A percentile compares a stretch with the other conserved stretches of the same genome.
Conservation (phyloP, 768 basidiomycete species). For the Suillus americanus region DNA sequence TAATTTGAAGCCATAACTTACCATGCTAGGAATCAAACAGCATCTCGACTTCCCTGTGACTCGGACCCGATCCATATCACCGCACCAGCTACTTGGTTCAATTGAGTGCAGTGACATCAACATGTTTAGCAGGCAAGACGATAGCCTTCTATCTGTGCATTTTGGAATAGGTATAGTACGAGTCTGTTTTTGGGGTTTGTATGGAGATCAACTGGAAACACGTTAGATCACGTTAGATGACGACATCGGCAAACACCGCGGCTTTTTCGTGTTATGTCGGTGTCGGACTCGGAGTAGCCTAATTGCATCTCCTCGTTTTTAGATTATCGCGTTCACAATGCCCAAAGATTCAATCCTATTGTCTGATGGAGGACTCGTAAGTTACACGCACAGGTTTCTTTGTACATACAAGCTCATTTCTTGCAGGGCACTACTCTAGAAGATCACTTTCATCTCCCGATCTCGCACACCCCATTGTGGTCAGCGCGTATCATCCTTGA, state of each 20-base stretch:
- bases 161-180: no score
- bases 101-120: no score
- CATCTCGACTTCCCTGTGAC: no score
- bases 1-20: no score
- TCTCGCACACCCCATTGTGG: slow-evolving; percentile 64
- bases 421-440: slow-evolving; percentile 64
- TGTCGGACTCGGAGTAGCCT: background rate
- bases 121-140: no score
- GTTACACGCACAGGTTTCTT: slow-evolving; percentile 7
- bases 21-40: no score
- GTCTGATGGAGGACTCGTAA: slow-evolving; percentile 50
- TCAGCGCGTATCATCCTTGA: slow-evolving; percentile 61
- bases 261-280: background rate
- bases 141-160: no score
- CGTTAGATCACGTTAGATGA: background rate
- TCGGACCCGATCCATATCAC: no score
- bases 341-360: background rate
- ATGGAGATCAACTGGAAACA: no score
- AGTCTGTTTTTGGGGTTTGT: no score
- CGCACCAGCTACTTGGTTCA: no score
- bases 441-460: slow-evolving; percentile 44
- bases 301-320: background rate
- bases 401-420: background rate
- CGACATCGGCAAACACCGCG: background rate
- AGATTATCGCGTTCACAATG: background rate